These are phyloP conservation scores for Prinsepia uniflora DNA, from an alignment of 306 rosid genomes.

Conservation along the genomic window DNA sequence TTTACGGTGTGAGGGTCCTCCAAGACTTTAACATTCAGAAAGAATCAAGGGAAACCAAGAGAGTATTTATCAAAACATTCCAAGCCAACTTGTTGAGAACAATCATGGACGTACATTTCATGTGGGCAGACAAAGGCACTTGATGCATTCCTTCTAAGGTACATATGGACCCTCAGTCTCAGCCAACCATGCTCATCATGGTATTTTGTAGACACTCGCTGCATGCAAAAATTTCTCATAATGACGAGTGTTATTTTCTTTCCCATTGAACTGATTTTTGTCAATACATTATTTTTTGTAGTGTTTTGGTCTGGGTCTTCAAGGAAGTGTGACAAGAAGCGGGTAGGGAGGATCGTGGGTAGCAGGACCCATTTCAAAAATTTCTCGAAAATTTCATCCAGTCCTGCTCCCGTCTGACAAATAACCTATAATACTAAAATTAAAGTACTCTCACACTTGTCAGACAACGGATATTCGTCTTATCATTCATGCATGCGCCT, in stretches of 20 bases:
- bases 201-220: background rate
- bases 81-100: constrained; percentile 28
- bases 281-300: too few relatives aligned
- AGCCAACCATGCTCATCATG: constrained; percentile 36
- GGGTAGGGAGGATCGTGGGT: constrained; percentile 17
- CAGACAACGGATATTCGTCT: too few relatives aligned
- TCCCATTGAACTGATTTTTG: too few relatives aligned
- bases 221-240: background rate
- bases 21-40: constrained; percentile 35
- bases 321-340: constrained; percentile 19
- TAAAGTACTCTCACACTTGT: too few relatives aligned
- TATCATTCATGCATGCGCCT: too few relatives aligned
- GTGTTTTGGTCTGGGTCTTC: constrained; percentile 12
- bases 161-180: constrained; percentile 40
- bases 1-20: constrained; percentile 31
- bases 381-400: too few relatives aligned
- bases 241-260: background rate
- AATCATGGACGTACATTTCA: constrained; percentile 31
- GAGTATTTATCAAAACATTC: constrained; percentile 25
- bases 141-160: constrained; percentile 42
- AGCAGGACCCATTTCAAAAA: too few relatives aligned
- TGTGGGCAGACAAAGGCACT: constrained; percentile 42
- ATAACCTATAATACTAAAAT: too few relatives aligned
- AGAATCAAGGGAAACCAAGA: constrained; percentile 33
- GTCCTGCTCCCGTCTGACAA: too few relatives aligned